Percentiles rank a stretch among this genome's conserved stretches.
Evolutionary conservation across 495 filamentous ascomycete genomes (phyloP).

Genomic region (Aspergillus sclerotioniger): DNA sequence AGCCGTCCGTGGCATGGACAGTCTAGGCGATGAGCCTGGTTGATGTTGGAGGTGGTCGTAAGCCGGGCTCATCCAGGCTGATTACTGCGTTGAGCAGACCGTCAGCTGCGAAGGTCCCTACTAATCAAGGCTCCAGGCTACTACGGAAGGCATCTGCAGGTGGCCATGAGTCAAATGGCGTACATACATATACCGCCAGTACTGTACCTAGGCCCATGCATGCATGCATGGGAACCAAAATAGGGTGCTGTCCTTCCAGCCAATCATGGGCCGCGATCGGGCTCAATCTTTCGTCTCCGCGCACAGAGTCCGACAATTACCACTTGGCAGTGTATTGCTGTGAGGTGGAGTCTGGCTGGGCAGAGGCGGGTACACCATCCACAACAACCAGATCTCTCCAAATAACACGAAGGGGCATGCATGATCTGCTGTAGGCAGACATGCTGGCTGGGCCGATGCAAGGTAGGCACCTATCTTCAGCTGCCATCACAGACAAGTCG

Average conservation of each 20-base stretch:
- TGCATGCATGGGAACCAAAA: constrained; percentile 16
- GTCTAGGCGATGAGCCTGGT: neutral
- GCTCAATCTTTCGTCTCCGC: neutral
- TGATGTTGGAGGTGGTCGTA: neutral
- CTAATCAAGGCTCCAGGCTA: neutral
- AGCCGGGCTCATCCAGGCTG: neutral
- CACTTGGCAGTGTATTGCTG: neutral
- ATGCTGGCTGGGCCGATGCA: neutral
- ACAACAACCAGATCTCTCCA: neutral
- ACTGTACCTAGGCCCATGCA: constrained; percentile 17
- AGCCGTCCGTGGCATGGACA: neutral
- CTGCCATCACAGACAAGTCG: neutral
- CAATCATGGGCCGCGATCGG: constrained; percentile 1
- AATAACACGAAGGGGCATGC: neutral
- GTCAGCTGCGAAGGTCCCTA: neutral
- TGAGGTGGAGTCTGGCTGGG: neutral
- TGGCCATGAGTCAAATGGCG: constrained; percentile 24
- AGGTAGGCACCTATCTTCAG: constrained; percentile 1
- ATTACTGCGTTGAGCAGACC: neutral
- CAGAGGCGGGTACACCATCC: neutral
- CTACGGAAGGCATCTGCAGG: constrained; percentile 15
- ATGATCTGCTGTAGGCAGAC: neutral
- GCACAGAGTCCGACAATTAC: neutral
- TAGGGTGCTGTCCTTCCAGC: constrained; percentile 8
- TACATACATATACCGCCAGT: constrained; percentile 15